Percentiles rank a stretch among this genome's conserved stretches.
Evolutionary conservation across 768 basidiomycete species (phyloP).

Genomic region (Collybia sordida): DNA sequence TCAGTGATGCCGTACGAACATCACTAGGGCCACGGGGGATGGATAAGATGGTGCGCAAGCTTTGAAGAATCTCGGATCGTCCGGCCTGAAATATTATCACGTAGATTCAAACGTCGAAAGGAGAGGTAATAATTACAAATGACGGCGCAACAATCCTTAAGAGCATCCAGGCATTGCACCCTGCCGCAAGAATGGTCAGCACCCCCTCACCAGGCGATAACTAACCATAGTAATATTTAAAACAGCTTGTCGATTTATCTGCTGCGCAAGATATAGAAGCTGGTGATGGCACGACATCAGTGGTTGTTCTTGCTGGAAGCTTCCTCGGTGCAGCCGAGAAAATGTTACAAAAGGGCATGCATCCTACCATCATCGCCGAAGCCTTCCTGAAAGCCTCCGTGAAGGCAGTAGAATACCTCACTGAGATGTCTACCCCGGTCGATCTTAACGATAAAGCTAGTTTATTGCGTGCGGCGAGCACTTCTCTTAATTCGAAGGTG

Average conservation of each 20-base stretch:
- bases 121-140: constrained; percentile 97
- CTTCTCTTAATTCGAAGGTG: constrained; percentile 95
- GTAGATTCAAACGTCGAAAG: constrained; percentile 94
- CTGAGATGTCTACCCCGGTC: constrained; percentile 89
- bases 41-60: constrained; percentile 91
- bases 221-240: constrained; percentile 7
- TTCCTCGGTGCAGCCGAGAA: constrained; percentile 94
- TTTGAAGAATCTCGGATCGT: constrained; percentile 6
- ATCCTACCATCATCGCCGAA: constrained; percentile 96
- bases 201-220: constrained; percentile 1
- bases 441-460: constrained; percentile 85
- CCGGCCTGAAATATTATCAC: constrained; percentile 5
- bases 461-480: constrained; percentile 90
- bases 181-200: constrained; percentile 95
- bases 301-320: constrained; percentile 94
- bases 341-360: constrained; percentile 94
- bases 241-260: constrained; percentile 93
- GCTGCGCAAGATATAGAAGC: constrained; percentile 98
- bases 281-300: constrained; percentile 96
- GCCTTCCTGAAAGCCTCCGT: constrained; percentile 89
- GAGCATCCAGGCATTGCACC: constrained; percentile 94
- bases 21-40: constrained; percentile 96
- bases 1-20: constrained; percentile 96
- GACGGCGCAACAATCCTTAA: constrained; percentile 98
- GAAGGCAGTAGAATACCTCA: constrained; percentile 92